Evolutionary conservation across 345 rosid species (phyloP), one percentile per base, ranked within the genome.

Genomic region (Clausena lansium): DNA sequence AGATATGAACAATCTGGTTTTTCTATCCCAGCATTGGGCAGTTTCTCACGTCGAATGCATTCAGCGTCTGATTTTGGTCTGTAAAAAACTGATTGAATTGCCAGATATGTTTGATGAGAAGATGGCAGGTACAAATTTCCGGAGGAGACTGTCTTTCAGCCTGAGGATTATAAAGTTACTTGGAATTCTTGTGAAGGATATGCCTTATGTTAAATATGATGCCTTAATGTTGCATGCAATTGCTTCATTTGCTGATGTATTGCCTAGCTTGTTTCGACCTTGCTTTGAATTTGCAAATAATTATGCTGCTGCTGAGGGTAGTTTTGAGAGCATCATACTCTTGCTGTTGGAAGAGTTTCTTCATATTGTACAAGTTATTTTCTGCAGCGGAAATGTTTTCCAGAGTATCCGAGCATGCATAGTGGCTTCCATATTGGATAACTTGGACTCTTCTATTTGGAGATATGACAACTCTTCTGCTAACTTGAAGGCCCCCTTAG

Each of bases 111-210:
- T 77, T 78, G 94, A 89, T 79, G 97, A 92, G 81, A 96, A 89
- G 83, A 73, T 83, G 36, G 81, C 80, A 10, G 86, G 87, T 78
- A 79, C 87, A 76, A 84, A 82, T 78, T 82, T 86, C 74, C 82
- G 84, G 79, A 85, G 84, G 85, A 87, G 89, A 73, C 81, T 92
- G 71, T 85, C 91, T 45, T 82, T 90, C 79, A 78, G 92, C 86
- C 84, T 90, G 88, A 92, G 91, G 88, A 88, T 90, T 83, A 77
- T 94, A 65, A 94, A 90, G 89, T 83, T 94, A 80, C 97, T 96
- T 81, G 88, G 90, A 73, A 86, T 83, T 79, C 80, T 94, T 81
- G 74, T 85, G 62, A 88, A 86, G 86, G 91, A 86, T 65, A 75
- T 86, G 62, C 91, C 89, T 24, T 88, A 86, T 83, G 84, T 91